phyloP scores from a whole-genome alignment of 257 asterid species.

The Capsicum baccatum region DNA sequence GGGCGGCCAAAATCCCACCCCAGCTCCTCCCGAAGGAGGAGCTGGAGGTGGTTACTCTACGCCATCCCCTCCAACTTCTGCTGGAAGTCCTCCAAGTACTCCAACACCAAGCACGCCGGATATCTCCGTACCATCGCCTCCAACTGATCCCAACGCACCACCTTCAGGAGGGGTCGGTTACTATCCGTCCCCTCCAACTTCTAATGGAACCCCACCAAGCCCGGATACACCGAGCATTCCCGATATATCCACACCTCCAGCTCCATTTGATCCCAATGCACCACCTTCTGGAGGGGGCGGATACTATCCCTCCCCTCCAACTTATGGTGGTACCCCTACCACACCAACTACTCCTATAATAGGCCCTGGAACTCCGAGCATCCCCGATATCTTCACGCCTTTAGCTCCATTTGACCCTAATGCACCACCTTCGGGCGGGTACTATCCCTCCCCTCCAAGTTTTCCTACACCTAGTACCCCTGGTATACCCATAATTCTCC shows the following conservation, averaged over 20 bases:
- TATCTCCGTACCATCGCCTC: neutral
- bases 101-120: neutral
- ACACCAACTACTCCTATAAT: slow-evolving; percentile 42
- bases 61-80: slow-evolving; percentile 32
- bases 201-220: slow-evolving; percentile 16
- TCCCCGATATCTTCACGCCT: slow-evolving; percentile 55
- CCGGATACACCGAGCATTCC: neutral
- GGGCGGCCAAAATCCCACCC: slow-evolving; percentile 53
- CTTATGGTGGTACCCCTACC: slow-evolving; percentile 26
- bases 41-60: slow-evolving; percentile 7
- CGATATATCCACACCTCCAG: neutral
- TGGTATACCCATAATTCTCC: slow-evolving; percentile 31
- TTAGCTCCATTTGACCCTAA: slow-evolving; percentile 77
- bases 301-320: slow-evolving; percentile 15
- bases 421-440: slow-evolving; percentile 64
- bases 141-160: slow-evolving; percentile 22
- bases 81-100: slow-evolving; percentile 26
- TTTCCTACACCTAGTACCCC: slow-evolving; percentile 29
- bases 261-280: slow-evolving; percentile 19
- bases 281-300: slow-evolving; percentile 27
- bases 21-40: slow-evolving; percentile 46
- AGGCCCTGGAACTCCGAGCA: slow-evolving; percentile 39
- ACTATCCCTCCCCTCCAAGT: slow-evolving; percentile 21
- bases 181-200: slow-evolving; percentile 19
- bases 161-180: slow-evolving; percentile 18